These are phyloP conservation scores for Ustilago trichophora DNA, from an alignment of 1,284 basidiomycete species.

Conservation along the genomic window DNA sequence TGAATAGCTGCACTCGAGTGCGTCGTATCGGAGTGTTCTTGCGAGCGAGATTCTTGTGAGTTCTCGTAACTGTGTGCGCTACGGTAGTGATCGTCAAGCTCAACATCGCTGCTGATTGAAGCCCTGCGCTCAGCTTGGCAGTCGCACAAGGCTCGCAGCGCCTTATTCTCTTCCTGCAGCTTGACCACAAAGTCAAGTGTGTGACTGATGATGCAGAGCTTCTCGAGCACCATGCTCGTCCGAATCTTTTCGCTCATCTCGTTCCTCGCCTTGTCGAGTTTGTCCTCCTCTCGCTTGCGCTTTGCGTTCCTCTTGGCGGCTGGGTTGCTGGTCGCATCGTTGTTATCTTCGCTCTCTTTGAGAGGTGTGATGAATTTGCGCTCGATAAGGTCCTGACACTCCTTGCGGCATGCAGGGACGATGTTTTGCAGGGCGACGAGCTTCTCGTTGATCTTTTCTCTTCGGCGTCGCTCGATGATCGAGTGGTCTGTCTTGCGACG, in stretches of 20 bases:
- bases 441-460: conserved; percentile 66
- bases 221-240: conserved; percentile 58
- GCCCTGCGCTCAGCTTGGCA: conserved; percentile 16
- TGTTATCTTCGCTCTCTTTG: conserved; percentile 2
- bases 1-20: neutral
- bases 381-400: conserved; percentile 56
- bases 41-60: neutral
- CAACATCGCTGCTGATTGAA: conserved; percentile 10
- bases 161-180: conserved; percentile 41
- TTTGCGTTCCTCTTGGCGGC: conserved; percentile 8
- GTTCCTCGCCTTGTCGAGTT: conserved; percentile 17
- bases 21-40: too few relatives aligned
- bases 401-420: conserved; percentile 61
- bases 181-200: conserved; percentile 52
- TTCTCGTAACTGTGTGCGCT: conserved; percentile 13
- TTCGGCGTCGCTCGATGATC: conserved; percentile 62
- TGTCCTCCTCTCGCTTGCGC: conserved; percentile 28
- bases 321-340: neutral
- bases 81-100: conserved; percentile 32
- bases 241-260: conserved; percentile 42
- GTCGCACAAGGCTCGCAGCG: conserved; percentile 32
- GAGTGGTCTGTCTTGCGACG: conserved; percentile 64
- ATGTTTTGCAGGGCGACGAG: conserved; percentile 56
- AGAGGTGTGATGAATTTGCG: conserved; percentile 25
- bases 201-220: conserved; percentile 64